Conservation (phyloP, 192 early-diverging fungal species). For the Coemansia erecta region DNA sequence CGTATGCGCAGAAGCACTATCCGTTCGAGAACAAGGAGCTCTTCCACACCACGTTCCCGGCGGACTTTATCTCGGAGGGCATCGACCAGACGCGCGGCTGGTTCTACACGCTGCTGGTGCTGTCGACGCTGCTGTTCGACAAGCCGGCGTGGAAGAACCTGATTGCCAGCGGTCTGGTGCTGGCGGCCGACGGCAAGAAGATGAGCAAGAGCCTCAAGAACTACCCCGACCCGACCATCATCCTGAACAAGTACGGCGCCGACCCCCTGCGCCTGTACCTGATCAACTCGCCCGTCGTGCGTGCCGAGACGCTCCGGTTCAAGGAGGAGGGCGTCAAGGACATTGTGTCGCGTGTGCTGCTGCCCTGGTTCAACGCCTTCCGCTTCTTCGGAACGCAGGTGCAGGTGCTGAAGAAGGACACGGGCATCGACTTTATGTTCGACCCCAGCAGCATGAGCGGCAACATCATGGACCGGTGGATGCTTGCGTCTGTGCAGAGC, state of each 20-base stretch:
- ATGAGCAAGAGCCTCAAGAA: constrained; percentile 99
- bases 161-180: constrained; percentile 94
- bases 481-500: constrained; percentile 91
- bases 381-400: constrained; percentile 94
- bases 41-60: constrained; percentile 88
- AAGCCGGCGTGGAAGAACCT: constrained; percentile 95
- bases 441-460: constrained; percentile 67
- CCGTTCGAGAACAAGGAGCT: constrained; percentile 96
- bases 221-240: constrained; percentile 86
- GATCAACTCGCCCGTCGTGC: constrained; percentile 97
- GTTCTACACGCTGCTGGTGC: constrained; percentile 98
- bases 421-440: constrained; percentile 73
- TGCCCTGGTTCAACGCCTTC: constrained; percentile 99
- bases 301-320: constrained; percentile 93
- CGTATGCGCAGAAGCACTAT: constrained; percentile 98
- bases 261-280: constrained; percentile 93
- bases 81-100: constrained; percentile 99
- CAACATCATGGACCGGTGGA: constrained; percentile 99
- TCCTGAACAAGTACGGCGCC: constrained; percentile 89
- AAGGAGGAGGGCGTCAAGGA: constrained; percentile 98
- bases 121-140: constrained; percentile 95
- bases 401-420: constrained; percentile 81
- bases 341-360: constrained; percentile 86
- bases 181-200: constrained; percentile 98
- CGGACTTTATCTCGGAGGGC: constrained; percentile 99